Evolutionary conservation across 106 monocot species (phyloP), one percentile per base, ranked within the genome.

Genomic region (Chionographis japonica): DNA sequence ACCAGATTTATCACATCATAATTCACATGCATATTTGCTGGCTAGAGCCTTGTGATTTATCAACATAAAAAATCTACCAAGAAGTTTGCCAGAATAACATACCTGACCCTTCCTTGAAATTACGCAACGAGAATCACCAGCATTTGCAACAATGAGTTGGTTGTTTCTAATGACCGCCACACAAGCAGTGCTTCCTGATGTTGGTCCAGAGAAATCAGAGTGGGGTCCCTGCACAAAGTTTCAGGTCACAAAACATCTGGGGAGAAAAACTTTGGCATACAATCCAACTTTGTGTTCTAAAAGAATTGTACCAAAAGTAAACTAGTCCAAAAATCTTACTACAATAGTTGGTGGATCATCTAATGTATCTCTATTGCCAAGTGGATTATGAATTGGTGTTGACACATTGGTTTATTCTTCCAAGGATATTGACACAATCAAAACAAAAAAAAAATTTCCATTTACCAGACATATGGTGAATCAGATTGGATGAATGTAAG

Each of bases 61-160:
- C 46, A 46, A 46, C 9, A 46, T 5, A 46, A 46, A 46, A 46
- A 0, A 46, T 46, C 46, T 46, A 1, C 27, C 27, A 2, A 41
- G 46, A 12, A 4, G 35, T 19, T 11, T 66, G 12, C 15, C 8
- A 37, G 4, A 51, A 52, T 38, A 36, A 63, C 61, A 71, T 68
- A 95, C 95, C 84, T 84, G 84, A 50, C 95, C 91, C 80, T 95
- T 95, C 70, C 88, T 83, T 76, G 95, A 95, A 56, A 95, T 91
- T 39, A 95, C 88, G 85, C 91, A 95, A n/a, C 95, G 95, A 66
- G 95, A 95, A 80, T 95, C 95, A 40, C 95, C 91, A 77, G 95
- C 91, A 84, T 95, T 95, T 78, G 88, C 91, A 37, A 95, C 86
- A 71, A 95, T 63, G 41, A 95, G 82, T 65, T 92, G 86, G 53